Evolutionary conservation across 768 basidiomycete genomes (phyloP).

Genomic region (Crucibulum laeve): DNA sequence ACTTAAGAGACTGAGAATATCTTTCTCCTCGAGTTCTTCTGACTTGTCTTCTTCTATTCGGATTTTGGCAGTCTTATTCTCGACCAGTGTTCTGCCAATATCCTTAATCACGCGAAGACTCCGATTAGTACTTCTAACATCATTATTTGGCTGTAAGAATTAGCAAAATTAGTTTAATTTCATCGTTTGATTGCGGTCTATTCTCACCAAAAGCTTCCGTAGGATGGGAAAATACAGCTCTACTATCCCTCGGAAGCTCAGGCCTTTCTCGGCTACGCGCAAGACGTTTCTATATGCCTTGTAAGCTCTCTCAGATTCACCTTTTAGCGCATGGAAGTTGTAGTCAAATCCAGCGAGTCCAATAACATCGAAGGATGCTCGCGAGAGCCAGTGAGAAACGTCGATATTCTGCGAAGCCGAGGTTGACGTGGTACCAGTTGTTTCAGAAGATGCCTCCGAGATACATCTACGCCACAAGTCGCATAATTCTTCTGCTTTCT

Average conservation of each 20-base stretch:
- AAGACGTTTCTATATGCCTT: conserved; percentile 48
- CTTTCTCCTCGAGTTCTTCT: conserved; percentile 27
- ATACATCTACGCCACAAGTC: conserved; percentile 46
- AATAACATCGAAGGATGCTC: conserved; percentile 61
- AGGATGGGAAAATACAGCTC: conserved; percentile 44
- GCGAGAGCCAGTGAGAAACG: conserved; percentile 53
- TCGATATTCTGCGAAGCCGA: conserved; percentile 36
- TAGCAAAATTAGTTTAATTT: neutral
- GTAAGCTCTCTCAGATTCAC: conserved; percentile 46
- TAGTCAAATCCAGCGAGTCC: conserved; percentile 56
- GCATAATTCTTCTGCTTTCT: conserved; percentile 46
- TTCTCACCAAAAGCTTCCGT: conserved; percentile 39
- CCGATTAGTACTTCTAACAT: conserved; percentile 29
- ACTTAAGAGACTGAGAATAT: conserved; percentile 48
- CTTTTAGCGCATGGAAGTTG: conserved; percentile 42
- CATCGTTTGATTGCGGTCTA: neutral
- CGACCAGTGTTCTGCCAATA: conserved; percentile 37
- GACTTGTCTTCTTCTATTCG: conserved; percentile 27
- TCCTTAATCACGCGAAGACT: conserved; percentile 34
- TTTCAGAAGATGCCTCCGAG: conserved; percentile 17
- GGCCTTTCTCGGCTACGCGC: conserved; percentile 39
- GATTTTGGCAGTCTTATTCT: conserved; percentile 33
- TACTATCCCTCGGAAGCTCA: conserved; percentile 32
- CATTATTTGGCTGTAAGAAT: conserved; percentile 35
- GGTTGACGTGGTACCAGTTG: too few relatives aligned